A percentile compares a stretch with the other conserved stretches of the same genome.
Evolutionary conservation across 495 filamentous ascomycete genomes (phyloP).

Genomic region (Neurospora sp.): DNA sequence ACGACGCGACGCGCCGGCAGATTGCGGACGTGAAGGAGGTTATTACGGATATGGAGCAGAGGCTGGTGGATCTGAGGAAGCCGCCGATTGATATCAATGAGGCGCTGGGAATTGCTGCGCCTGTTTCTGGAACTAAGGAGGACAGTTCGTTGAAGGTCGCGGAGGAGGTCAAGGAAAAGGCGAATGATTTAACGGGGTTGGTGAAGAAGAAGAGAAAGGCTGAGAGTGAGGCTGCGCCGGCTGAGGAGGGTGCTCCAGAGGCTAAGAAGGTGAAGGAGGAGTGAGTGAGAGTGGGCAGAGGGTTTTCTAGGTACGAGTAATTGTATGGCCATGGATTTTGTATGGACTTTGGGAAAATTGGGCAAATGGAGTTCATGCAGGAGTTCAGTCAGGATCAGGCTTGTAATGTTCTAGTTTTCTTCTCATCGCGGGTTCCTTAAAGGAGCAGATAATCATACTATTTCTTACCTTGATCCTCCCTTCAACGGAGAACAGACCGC

Average conservation of each 20-base stretch:
- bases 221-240: slow-evolving; percentile 11
- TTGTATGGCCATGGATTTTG: not conserved
- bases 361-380: not conserved
- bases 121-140: slow-evolving; percentile 18
- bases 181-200: slow-evolving; percentile 79
- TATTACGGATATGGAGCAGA: slow-evolving; percentile 68
- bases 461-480: not conserved
- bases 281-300: not conserved
- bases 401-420: not conserved
- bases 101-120: slow-evolving; percentile 37
- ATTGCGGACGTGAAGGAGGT: slow-evolving; percentile 82
- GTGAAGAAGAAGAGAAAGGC: slow-evolving; percentile 66
- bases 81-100: slow-evolving; percentile 56
- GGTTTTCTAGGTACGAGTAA: not conserved
- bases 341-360: not conserved
- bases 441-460: not conserved
- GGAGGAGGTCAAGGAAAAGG: slow-evolving; percentile 67
- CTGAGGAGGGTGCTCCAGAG: slow-evolving; percentile 35
- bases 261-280: slow-evolving; percentile 26
- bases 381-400: not conserved
- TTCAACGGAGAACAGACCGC: not conserved
- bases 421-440: not conserved
- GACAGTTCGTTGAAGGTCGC: slow-evolving; percentile 47
- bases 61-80: slow-evolving; percentile 62
- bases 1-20: slow-evolving; percentile 50